Evolutionary conservation across 164 flowering plant genomes (phyloP).

Genomic region (Sextonia rubra): DNA sequence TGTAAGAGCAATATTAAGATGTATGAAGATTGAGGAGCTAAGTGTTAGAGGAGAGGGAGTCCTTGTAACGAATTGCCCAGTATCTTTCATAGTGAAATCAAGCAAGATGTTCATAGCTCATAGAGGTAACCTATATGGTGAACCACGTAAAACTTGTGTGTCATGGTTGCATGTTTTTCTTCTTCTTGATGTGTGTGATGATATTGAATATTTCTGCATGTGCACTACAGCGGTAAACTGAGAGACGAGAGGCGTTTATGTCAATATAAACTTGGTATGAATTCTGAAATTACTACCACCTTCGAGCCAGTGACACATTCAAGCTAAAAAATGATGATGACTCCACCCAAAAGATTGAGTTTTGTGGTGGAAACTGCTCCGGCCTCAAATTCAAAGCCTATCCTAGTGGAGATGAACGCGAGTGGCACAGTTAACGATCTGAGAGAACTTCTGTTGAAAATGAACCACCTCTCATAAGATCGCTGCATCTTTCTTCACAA

Average conservation of each 20-base stretch:
- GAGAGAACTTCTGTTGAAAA: constrained; percentile 38
- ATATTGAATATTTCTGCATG: too few species aligned
- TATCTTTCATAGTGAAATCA: too few species aligned
- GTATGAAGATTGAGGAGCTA: too few species aligned
- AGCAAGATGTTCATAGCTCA: too few species aligned
- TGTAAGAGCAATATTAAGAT: too few species aligned
- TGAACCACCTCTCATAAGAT: constrained; percentile 52
- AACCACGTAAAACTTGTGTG: too few species aligned
- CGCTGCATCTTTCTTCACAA: constrained; percentile 83
- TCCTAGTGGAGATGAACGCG: constrained; percentile 57
- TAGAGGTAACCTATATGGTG: too few species aligned
- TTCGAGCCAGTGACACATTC: constrained; percentile 24
- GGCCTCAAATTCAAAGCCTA: constrained; percentile 47
- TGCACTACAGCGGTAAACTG: too few species aligned
- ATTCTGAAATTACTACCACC: constrained; percentile 49
- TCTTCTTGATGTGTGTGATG: too few species aligned
- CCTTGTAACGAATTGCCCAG: too few species aligned
- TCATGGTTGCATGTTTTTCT: too few species aligned
- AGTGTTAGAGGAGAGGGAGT: too few species aligned
- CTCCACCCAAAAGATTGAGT: constrained; percentile 30
- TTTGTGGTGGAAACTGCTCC: constrained; percentile 57
- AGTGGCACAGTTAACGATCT: constrained; percentile 46
- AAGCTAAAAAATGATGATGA: constrained; percentile 16
- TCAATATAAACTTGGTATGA: constrained; percentile 55
- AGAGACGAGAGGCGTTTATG: constrained; percentile 43